Conservation (phyloP, 768 basidiomycete species). For the Russula virescens region DNA sequence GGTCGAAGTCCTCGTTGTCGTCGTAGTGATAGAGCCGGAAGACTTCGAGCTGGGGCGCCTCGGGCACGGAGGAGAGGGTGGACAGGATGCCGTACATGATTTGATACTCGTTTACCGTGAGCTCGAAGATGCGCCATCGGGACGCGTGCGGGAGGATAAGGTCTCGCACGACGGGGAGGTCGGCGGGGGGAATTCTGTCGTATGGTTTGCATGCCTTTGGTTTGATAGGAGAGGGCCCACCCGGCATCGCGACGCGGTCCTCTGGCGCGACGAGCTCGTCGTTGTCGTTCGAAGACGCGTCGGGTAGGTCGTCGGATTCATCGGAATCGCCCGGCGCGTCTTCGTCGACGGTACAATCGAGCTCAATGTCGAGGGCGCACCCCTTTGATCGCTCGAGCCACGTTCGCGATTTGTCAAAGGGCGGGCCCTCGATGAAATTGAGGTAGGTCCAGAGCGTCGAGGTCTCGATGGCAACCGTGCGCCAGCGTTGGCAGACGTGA, state of each 20-base stretch:
- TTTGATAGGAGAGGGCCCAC: conserved; percentile 14
- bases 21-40: conserved; percentile 55
- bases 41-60: conserved; percentile 49
- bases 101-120: conserved; percentile 41
- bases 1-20: conserved; percentile 37
- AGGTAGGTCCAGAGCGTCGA: conserved; percentile 54
- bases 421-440: conserved; percentile 35
- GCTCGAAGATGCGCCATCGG: conserved; percentile 49
- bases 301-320: conserved; percentile 12
- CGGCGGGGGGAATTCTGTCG: conserved; percentile 16
- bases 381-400: conserved; percentile 52
- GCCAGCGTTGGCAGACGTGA: conserved; percentile 59
- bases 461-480: conserved; percentile 44
- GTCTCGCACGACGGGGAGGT: conserved; percentile 29
- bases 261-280: conserved; percentile 12
- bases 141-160: conserved; percentile 47
- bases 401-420: conserved; percentile 39
- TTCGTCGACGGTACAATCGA: conserved; percentile 33
- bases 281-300: background rate
- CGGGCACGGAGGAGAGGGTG: conserved; percentile 38
- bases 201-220: background rate
- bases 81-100: conserved; percentile 44
- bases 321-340: conserved; percentile 13
- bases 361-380: conserved; percentile 47
- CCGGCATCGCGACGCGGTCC: conserved; percentile 21